These are phyloP conservation scores for Alternaria viburni DNA, from an alignment of 2,329 filamentous ascomycete genomes.

Conservation along the genomic window DNA sequence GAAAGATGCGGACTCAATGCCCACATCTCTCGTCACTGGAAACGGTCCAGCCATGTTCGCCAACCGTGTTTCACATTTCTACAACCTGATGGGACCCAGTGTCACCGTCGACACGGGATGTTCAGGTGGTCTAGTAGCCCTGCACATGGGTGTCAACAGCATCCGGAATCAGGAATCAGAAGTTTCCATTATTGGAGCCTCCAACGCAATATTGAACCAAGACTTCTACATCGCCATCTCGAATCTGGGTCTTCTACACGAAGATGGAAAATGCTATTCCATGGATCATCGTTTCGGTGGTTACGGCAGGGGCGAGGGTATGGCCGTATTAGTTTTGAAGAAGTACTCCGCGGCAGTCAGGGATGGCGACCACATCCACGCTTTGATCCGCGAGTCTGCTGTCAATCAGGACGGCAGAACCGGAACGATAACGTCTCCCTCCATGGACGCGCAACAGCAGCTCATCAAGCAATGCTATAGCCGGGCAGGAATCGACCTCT, in stretches of 20 bases:
- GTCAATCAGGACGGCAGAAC: constrained; percentile 1
- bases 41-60: constrained; percentile 1
- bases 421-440: background rate
- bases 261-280: background rate
- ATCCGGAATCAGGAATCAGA: background rate
- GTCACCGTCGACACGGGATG: background rate
- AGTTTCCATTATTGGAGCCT: background rate
- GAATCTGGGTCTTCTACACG: background rate
- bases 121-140: background rate
- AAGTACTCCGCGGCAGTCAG: background rate
- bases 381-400: background rate
- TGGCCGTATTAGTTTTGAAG: background rate
- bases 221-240: constrained; percentile 1
- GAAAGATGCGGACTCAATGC: background rate
- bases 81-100: background rate
- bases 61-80: constrained; percentile 2
- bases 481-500: constrained; percentile 1
- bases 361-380: constrained; percentile 3
- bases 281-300: background rate
- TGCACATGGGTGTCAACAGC: constrained; percentile 2
- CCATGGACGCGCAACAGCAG: background rate
- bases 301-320: constrained; percentile 1
- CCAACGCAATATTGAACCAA: background rate
- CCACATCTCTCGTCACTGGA: background rate
- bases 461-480: background rate